A percentile compares a stretch with the other conserved stretches of the same genome.
Conservation (phyloP, 2,329 filamentous ascomycete species). For the Cladosporium colombiae region DNA sequence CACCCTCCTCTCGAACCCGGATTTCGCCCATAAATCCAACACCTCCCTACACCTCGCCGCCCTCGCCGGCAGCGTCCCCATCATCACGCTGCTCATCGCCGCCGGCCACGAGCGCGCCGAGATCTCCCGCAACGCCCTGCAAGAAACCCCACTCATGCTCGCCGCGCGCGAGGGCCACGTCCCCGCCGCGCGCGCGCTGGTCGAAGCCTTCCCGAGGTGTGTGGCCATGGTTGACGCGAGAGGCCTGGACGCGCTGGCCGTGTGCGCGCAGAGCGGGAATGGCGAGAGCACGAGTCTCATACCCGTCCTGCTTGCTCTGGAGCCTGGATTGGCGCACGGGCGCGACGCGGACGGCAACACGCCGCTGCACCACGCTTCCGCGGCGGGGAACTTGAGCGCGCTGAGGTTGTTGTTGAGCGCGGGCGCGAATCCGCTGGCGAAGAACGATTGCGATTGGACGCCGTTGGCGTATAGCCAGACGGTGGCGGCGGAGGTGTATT, state of each 20-base stretch:
- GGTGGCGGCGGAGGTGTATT: slow-evolving; percentile 80
- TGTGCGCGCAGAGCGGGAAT: slow-evolving; percentile 22
- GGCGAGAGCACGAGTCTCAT: slow-evolving; percentile 42
- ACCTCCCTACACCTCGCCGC: slow-evolving; percentile 82
- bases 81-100: slow-evolving; percentile 69
- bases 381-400: slow-evolving; percentile 76
- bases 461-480: slow-evolving; percentile 81
- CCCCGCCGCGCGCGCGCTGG: slow-evolving; percentile 72
- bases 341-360: slow-evolving; percentile 76
- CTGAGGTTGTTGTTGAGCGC: slow-evolving; percentile 75
- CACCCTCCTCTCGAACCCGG: slow-evolving; percentile 73
- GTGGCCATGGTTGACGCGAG: slow-evolving; percentile 66
- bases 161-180: slow-evolving; percentile 70
- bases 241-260: slow-evolving; percentile 67
- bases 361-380: slow-evolving; percentile 81
- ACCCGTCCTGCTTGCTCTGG: slow-evolving; percentile 41
- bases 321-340: slow-evolving; percentile 27
- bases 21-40: slow-evolving; percentile 74
- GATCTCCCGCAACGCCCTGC: slow-evolving; percentile 74
- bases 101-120: slow-evolving; percentile 73
- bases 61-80: slow-evolving; percentile 67
- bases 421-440: slow-evolving; percentile 71
- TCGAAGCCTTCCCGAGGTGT: slow-evolving; percentile 61
- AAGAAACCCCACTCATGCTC: slow-evolving; percentile 80
- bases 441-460: slow-evolving; percentile 78